Percentiles rank a stretch among this genome's conserved stretches.
phyloP scores from a whole-genome alignment of 768 basidiomycete genomes.

The Tulasnella sp. region DNA sequence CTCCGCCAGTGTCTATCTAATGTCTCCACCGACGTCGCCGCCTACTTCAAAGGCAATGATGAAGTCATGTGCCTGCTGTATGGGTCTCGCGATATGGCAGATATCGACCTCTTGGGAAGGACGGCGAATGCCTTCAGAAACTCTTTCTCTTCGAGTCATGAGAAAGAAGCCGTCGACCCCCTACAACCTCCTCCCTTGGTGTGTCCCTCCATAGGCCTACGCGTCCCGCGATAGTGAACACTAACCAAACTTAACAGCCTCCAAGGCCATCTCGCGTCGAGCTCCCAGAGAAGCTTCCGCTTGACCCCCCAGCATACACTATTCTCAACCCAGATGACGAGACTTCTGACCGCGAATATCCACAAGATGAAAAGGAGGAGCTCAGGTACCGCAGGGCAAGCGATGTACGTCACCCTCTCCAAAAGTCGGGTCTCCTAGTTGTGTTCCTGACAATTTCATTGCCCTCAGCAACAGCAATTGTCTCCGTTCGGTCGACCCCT shows the following conservation, averaged over 20 bases:
- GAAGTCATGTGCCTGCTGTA: slow-evolving; percentile 7
- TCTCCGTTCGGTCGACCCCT: background rate
- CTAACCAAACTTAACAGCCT: too few species aligned
- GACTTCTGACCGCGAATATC: background rate
- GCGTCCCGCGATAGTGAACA: background rate
- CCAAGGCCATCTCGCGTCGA: background rate
- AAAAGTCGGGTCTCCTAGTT: too few species aligned
- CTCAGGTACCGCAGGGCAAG: background rate
- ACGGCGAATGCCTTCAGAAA: slow-evolving; percentile 1
- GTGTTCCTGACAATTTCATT: too few species aligned
- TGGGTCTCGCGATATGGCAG: background rate
- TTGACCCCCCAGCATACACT: background rate
- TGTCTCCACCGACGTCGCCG: slow-evolving; percentile 20
- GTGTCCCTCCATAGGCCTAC: background rate
- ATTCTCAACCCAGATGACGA: slow-evolving; percentile 10
- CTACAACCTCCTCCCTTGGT: background rate
- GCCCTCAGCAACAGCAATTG: too few species aligned
- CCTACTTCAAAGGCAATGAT: slow-evolving; percentile 12
- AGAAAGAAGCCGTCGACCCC: background rate
- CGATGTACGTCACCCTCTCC: background rate
- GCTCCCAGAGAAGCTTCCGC: background rate
- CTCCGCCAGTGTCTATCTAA: slow-evolving; percentile 18
- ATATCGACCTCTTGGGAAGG: slow-evolving; percentile 3
- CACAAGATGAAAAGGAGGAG: background rate
- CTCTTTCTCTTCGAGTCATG: background rate